These are phyloP conservation scores for Picea engelmannii DNA, from an alignment of 83 land plant species.

Conservation along the genomic window DNA sequence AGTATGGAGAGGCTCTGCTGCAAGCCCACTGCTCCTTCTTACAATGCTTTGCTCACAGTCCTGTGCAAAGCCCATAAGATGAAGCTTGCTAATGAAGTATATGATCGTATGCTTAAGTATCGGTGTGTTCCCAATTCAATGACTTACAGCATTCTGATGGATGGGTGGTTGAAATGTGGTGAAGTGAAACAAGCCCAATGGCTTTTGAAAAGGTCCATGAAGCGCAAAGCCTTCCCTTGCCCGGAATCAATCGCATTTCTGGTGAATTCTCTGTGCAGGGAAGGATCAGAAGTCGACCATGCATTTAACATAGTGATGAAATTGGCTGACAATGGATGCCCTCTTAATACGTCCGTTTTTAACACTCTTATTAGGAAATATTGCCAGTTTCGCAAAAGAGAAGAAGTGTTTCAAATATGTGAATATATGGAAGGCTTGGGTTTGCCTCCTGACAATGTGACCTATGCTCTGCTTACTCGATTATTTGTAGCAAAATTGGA, in stretches of 20 bases:
- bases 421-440: neutral
- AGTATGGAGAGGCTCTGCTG: neutral
- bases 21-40: neutral
- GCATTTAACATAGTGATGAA: neutral
- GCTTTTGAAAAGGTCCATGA: neutral
- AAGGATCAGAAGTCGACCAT: neutral
- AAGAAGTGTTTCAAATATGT: neutral
- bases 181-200: neutral
- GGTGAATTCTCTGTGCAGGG: neutral
- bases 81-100: neutral
- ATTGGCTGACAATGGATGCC: neutral
- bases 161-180: neutral
- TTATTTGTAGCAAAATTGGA: neutral
- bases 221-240: neutral
- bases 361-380: neutral
- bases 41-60: neutral
- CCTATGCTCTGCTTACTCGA: neutral
- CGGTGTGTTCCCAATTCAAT: neutral
- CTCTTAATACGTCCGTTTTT: neutral
- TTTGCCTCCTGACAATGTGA: neutral
- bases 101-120: neutral
- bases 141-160: neutral
- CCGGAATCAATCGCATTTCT: constrained; percentile 5
- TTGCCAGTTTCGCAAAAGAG: neutral
- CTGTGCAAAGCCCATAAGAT: neutral